Conservation (phyloP, 495 filamentous ascomycete genomes). For the Neurospora tetraspora region DNA sequence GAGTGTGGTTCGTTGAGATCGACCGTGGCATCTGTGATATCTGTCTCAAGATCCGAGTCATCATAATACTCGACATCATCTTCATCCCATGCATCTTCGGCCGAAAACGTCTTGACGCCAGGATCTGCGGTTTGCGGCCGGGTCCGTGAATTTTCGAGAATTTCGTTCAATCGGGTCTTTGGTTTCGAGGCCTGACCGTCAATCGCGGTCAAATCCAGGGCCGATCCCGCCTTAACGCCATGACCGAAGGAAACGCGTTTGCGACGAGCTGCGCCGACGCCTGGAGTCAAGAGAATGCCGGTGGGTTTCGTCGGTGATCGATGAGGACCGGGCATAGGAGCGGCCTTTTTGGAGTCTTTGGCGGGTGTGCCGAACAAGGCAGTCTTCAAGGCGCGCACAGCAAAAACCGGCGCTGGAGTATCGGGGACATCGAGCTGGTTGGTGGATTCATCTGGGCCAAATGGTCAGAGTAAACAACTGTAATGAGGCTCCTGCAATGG, state of each 20-base stretch:
- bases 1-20: constrained; percentile 76
- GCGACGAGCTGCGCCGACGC: constrained; percentile 62
- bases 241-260: constrained; percentile 86
- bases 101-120: constrained; percentile 16
- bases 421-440: constrained; percentile 61
- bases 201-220: constrained; percentile 23
- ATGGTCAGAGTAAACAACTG: background rate
- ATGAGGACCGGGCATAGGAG: constrained; percentile 6
- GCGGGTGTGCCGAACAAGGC: constrained; percentile 82
- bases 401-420: constrained; percentile 90
- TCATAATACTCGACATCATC: constrained; percentile 16
- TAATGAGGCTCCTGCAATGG: background rate
- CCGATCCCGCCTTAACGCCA: constrained; percentile 38
- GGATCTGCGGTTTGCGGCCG: constrained; percentile 11
- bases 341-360: background rate
- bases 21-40: constrained; percentile 58
- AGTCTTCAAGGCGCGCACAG: constrained; percentile 82
- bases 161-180: constrained; percentile 46
- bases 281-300: constrained; percentile 80
- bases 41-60: constrained; percentile 31
- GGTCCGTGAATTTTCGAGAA: constrained; percentile 34
- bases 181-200: constrained; percentile 40
- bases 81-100: constrained; percentile 35
- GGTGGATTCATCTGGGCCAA: constrained; percentile 27
- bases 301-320: constrained; percentile 35